These are phyloP conservation scores for Backusella luteola DNA, from an alignment of 192 early-diverging fungal species.

Conservation along the genomic window DNA sequence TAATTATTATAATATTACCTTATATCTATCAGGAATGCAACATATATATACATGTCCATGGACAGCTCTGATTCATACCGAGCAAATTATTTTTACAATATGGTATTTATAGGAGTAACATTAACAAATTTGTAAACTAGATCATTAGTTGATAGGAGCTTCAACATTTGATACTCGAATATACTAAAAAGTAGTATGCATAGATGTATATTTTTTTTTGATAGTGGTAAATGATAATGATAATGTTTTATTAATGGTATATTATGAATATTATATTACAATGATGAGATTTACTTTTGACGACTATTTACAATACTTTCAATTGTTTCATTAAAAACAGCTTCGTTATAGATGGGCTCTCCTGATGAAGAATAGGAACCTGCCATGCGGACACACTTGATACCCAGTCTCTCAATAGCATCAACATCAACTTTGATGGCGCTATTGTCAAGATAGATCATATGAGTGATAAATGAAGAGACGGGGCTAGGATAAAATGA, in stretches of 20 bases:
- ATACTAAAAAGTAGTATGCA: too few relatives aligned
- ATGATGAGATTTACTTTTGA: not conserved
- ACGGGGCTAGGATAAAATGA: slow-evolving; percentile 31
- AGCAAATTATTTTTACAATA: too few relatives aligned
- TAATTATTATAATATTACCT: too few relatives aligned
- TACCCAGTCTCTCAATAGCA: slow-evolving; percentile 48
- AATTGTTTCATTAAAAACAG: slow-evolving; percentile 4
- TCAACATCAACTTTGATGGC: slow-evolving; percentile 46
- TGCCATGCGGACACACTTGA: slow-evolving; percentile 41
- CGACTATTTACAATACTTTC: slow-evolving; percentile 6
- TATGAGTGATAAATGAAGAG: slow-evolving; percentile 49
- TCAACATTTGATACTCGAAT: too few relatives aligned
- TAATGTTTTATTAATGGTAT: not conserved
- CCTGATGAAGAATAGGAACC: slow-evolving; percentile 13
- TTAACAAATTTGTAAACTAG: too few relatives aligned
- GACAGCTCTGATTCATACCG: too few relatives aligned
- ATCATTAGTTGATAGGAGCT: too few relatives aligned
- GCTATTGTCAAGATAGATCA: slow-evolving; percentile 51
- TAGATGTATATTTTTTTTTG: too few relatives aligned
- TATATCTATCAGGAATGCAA: too few relatives aligned
- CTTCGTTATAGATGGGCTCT: slow-evolving; percentile 10
- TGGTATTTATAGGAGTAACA: too few relatives aligned
- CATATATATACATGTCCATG: too few relatives aligned
- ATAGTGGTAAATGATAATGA: not conserved
- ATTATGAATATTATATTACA: not conserved